phyloP scores from a whole-genome alignment of 768 basidiomycete genomes.

The Lentinula detonsa region DNA sequence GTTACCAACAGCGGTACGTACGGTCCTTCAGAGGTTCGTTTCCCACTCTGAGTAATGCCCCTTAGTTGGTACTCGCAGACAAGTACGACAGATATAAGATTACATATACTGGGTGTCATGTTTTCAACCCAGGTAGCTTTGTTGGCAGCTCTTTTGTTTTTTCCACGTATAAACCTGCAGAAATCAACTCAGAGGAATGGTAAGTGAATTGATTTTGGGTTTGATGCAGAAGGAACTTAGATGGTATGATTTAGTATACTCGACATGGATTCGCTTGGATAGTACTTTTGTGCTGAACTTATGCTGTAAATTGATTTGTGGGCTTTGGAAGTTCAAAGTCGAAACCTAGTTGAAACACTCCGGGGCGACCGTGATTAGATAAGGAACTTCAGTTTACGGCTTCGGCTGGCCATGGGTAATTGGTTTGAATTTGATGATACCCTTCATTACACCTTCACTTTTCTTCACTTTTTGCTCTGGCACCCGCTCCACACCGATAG shows the following conservation, averaged over 20 bases:
- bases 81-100: slow-evolving; percentile 94
- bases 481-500: neutral
- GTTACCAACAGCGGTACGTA: slow-evolving; percentile 80
- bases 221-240: neutral
- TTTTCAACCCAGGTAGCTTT: slow-evolving; percentile 96
- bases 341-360: no score
- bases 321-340: no score
- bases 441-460: neutral
- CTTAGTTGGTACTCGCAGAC: slow-evolving; percentile 87
- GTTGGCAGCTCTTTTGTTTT: slow-evolving; percentile 78
- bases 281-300: neutral
- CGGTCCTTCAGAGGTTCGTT: neutral
- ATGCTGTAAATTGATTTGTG: no score
- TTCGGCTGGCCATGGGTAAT: neutral
- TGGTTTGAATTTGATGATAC: neutral
- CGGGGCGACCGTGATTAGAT: neutral
- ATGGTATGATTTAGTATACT: neutral
- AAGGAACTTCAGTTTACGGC: neutral
- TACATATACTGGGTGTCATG: slow-evolving; percentile 97
- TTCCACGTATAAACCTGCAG: slow-evolving; percentile 86
- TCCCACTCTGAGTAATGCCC: neutral
- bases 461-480: neutral
- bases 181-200: slow-evolving; percentile 83
- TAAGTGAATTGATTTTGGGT: slow-evolving; percentile 19
- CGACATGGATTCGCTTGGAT: neutral